A percentile compares a stretch with the other conserved stretches of the same genome.
phyloP scores from a whole-genome alignment of 2,329 filamentous ascomycete species.

The Tolypocladium album region DNA sequence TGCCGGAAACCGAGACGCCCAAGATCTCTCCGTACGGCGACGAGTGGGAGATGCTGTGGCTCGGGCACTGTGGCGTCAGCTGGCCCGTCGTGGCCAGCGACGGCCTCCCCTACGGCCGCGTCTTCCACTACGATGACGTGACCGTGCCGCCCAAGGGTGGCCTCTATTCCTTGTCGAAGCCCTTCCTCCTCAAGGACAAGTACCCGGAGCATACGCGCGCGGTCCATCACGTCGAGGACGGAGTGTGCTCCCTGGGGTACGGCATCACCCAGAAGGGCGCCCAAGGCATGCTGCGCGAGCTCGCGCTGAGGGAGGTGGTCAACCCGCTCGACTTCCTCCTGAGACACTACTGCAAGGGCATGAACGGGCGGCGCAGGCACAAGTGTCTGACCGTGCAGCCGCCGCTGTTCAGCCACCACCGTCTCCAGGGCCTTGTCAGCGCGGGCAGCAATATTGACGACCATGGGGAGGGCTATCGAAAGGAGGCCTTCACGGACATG shows the following conservation, averaged over 20 bases:
- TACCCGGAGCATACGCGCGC: constrained; percentile 32
- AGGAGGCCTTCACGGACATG: constrained; percentile 20
- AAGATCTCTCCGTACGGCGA: constrained; percentile 32
- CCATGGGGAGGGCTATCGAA: constrained; percentile 19
- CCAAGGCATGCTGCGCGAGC: constrained; percentile 27
- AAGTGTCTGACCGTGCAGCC: constrained; percentile 30
- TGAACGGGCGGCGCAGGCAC: constrained; percentile 19
- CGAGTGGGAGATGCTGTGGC: constrained; percentile 40
- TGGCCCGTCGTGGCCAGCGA: constrained; percentile 12
- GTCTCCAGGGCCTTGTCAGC: constrained; percentile 22
- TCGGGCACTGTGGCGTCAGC: constrained; percentile 34
- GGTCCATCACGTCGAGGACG: constrained; percentile 27
- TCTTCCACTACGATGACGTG: constrained; percentile 19
- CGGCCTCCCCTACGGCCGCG: constrained; percentile 15
- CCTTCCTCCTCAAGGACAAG: constrained; percentile 19
- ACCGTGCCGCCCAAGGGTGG: constrained; percentile 23
- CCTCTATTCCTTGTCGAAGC: constrained; percentile 21
- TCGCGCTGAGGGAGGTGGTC: constrained; percentile 28
- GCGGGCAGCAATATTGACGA: constrained; percentile 25
- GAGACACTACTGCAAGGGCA: constrained; percentile 33
- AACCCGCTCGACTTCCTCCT: constrained; percentile 33
- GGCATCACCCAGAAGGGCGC: constrained; percentile 32
- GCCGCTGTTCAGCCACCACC: constrained; percentile 34
- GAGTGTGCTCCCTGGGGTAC: constrained; percentile 31
- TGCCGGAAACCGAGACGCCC: constrained; percentile 8